Conservation (phyloP, 371 early-diverging fungal species). For the Blakeslea trispora region DNA sequence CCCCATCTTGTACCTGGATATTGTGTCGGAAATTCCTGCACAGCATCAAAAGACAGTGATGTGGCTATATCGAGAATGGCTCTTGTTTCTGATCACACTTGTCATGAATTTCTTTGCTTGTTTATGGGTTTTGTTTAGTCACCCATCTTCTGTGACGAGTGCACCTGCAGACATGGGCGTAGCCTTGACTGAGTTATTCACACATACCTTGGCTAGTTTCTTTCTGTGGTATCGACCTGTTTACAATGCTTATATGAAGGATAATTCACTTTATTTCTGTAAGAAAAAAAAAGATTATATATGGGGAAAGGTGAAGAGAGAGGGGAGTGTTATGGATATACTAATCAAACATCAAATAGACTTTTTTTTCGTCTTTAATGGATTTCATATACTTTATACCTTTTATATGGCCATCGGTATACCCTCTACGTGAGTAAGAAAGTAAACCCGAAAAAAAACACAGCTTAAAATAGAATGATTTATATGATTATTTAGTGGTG, state of each 20-base stretch:
- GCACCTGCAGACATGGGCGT: slow-evolving; percentile 79
- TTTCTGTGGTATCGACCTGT: slow-evolving; percentile 89
- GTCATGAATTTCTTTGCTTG: slow-evolving; percentile 80
- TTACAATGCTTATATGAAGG: slow-evolving; percentile 89
- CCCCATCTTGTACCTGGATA: slow-evolving; percentile 82
- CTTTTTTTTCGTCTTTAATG: slow-evolving; percentile 84
- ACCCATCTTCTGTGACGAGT: slow-evolving; percentile 64
- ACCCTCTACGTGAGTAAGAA: slow-evolving; percentile 69
- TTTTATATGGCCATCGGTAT: slow-evolving; percentile 88
- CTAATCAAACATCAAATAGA: slow-evolving; percentile 43
- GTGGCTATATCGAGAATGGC: slow-evolving; percentile 78
- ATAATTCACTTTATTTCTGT: slow-evolving; percentile 85
- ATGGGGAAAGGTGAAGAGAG: too few relatives aligned
- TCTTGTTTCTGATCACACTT: slow-evolving; percentile 71
- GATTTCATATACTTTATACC: slow-evolving; percentile 79
- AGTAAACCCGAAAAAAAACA: too few relatives aligned
- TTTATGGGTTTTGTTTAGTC: slow-evolving; percentile 69
- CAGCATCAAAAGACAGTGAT: slow-evolving; percentile 64
- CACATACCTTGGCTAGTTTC: slow-evolving; percentile 77
- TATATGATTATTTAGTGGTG: too few relatives aligned
- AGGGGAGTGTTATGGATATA: too few relatives aligned
- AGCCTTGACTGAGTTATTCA: slow-evolving; percentile 76
- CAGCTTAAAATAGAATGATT: too few relatives aligned
- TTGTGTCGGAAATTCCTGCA: slow-evolving; percentile 72
- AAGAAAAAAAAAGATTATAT: slow-evolving; percentile 19